Evolutionary conservation across 2,329 filamentous ascomycete species (phyloP).

Genomic region (Claviceps purpurea): DNA sequence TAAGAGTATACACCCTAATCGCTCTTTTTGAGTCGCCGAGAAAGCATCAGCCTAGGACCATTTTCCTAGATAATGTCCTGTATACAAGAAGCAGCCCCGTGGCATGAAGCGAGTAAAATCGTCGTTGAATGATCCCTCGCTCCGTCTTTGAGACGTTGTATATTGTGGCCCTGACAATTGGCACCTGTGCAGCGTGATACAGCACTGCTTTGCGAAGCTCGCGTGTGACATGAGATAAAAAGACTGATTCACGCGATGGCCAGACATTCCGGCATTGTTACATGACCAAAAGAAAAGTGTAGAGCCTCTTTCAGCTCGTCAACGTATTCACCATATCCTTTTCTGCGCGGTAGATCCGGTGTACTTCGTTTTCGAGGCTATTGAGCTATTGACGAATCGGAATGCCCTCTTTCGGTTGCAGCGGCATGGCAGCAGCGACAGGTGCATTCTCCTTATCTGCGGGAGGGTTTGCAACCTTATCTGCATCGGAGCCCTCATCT

Average conservation of each 20-base stretch:
- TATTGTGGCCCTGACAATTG: neutral
- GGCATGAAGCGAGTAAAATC: neutral
- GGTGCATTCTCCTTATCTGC: constrained; percentile 27
- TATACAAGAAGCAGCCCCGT: neutral
- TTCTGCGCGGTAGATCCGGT: too few relatives aligned
- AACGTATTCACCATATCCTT: neutral
- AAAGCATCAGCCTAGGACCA: neutral
- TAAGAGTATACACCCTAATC: neutral
- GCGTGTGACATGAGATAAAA: neutral
- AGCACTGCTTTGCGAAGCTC: constrained; percentile 7
- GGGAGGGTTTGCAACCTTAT: constrained; percentile 2
- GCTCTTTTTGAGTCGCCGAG: neutral
- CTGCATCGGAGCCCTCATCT: constrained; percentile 29
- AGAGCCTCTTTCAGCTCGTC: neutral
- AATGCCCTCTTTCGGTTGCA: constrained; percentile 29
- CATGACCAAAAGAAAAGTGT: neutral
- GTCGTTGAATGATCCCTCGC: neutral
- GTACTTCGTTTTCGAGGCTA: neutral
- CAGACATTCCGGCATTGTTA: neutral
- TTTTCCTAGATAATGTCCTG: too few relatives aligned
- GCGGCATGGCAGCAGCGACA: constrained; percentile 12
- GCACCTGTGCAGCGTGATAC: constrained; percentile 1
- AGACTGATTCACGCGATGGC: neutral
- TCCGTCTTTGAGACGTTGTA: neutral
- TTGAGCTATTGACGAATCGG: constrained; percentile 46